Percentiles rank a stretch among this genome's conserved stretches.
Evolutionary conservation across 345 rosid genomes (phyloP).

Genomic region (Moringa oleifera): DNA sequence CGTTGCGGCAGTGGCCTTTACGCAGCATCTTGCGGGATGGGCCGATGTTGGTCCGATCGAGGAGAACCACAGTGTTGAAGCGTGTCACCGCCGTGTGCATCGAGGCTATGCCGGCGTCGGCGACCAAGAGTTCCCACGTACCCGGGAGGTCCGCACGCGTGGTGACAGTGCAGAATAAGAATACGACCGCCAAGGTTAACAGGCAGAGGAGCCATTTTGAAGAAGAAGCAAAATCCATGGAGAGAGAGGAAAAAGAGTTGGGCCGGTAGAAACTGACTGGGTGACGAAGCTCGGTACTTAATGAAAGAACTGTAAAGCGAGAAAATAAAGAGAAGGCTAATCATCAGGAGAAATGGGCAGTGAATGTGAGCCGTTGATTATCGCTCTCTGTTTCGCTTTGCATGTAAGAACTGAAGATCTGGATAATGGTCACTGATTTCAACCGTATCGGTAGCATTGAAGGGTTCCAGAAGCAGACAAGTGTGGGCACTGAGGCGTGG

Average conservation of each 20-base stretch:
- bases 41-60: conserved; percentile 86
- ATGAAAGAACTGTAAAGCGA: neutral
- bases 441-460: neutral
- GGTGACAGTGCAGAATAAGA: neutral
- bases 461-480: neutral
- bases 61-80: conserved; percentile 85
- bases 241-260: neutral
- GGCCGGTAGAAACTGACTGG: neutral
- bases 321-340: neutral
- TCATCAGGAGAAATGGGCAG: neutral
- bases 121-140: conserved; percentile 68
- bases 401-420: neutral
- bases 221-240: conserved; percentile 16
- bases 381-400: no score
- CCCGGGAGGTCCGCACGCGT: conserved; percentile 61
- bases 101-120: conserved; percentile 78
- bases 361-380: neutral
- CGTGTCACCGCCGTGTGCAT: conserved; percentile 97
- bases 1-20: conserved; percentile 52
- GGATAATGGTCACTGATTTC: conserved; percentile 6
- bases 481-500: neutral
- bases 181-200: neutral
- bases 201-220: conserved; percentile 10
- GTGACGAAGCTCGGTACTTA: neutral
- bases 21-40: conserved; percentile 57